These are phyloP conservation scores for Pterocarpus santalinus DNA, from an alignment of 306 rosid species.

Conservation along the genomic window DNA sequence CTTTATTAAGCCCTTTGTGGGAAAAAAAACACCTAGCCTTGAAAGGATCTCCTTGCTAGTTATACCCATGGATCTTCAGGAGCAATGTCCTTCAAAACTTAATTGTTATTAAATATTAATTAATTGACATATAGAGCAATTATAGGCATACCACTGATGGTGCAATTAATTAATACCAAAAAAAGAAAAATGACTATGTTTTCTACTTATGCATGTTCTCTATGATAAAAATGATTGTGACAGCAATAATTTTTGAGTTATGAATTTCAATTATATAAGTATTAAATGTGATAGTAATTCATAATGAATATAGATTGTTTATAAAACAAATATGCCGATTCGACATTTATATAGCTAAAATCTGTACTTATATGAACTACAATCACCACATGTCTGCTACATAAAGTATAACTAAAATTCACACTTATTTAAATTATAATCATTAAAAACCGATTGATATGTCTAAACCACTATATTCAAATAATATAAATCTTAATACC, in stretches of 20 bases:
- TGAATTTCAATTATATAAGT: too few species aligned
- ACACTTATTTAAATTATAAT: too few species aligned
- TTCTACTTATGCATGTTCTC: background rate
- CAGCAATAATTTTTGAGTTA: background rate
- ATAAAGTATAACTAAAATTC: too few species aligned
- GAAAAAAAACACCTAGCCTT: background rate
- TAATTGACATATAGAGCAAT: background rate
- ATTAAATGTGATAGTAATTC: too few species aligned
- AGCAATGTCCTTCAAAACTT: background rate
- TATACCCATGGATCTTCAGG: slow-evolving; percentile 4
- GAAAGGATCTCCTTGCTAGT: background rate
- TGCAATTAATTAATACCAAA: background rate
- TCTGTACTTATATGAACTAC: too few species aligned
- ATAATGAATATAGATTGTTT: too few species aligned
- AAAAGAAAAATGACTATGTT: background rate
- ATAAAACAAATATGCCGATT: too few species aligned
- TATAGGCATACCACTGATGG: background rate
- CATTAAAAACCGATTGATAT: too few species aligned
- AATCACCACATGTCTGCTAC: too few species aligned
- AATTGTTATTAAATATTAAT: slow-evolving; percentile 22
- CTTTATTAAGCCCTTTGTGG: slow-evolving; percentile 27
- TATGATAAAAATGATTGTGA: slow-evolving; percentile 5
- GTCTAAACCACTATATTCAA: too few species aligned
- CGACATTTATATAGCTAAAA: too few species aligned
- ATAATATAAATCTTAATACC: too few species aligned